Conservation (phyloP, 2,329 filamentous ascomycete species). For the Neurospora crassa region DNA sequence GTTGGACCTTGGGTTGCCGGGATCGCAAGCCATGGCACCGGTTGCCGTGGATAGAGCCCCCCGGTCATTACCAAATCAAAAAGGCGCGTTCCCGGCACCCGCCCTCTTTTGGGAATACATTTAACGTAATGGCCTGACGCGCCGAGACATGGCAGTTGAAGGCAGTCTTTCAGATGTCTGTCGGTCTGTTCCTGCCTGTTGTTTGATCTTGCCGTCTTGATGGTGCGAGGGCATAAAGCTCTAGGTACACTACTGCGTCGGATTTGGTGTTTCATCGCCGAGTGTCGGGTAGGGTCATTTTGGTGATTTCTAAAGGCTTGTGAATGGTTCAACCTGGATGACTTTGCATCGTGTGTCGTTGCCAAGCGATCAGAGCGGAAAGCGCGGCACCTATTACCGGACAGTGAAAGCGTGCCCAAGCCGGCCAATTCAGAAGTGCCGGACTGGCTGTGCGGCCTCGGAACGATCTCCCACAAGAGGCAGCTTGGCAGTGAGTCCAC, state of each 20-base stretch:
- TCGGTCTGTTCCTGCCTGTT: background rate
- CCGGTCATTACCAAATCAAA: slow-evolving; percentile 39
- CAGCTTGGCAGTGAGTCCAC: background rate
- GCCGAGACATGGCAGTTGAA: slow-evolving; percentile 21
- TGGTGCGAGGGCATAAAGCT: background rate
- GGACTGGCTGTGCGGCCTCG: background rate
- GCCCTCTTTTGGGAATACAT: slow-evolving; percentile 28
- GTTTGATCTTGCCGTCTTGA: background rate
- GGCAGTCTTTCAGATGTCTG: background rate
- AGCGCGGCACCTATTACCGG: background rate
- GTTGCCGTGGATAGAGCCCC: slow-evolving; percentile 19
- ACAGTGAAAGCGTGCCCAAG: background rate
- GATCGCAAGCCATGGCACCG: slow-evolving; percentile 5
- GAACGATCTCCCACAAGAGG: background rate
- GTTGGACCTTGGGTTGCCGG: slow-evolving; percentile 10
- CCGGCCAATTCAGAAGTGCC: background rate
- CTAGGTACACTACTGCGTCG: background rate
- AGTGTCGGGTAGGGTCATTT: background rate
- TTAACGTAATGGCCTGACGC: slow-evolving; percentile 38
- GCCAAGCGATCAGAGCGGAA: background rate
- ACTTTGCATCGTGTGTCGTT: background rate
- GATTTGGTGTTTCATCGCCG: background rate
- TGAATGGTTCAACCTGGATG: background rate
- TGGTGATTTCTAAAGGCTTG: background rate
- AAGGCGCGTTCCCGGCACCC: slow-evolving; percentile 21